Evolutionary conservation across 2,329 filamentous ascomycete genomes (phyloP).

Genomic region (Clarireedia sp.): DNA sequence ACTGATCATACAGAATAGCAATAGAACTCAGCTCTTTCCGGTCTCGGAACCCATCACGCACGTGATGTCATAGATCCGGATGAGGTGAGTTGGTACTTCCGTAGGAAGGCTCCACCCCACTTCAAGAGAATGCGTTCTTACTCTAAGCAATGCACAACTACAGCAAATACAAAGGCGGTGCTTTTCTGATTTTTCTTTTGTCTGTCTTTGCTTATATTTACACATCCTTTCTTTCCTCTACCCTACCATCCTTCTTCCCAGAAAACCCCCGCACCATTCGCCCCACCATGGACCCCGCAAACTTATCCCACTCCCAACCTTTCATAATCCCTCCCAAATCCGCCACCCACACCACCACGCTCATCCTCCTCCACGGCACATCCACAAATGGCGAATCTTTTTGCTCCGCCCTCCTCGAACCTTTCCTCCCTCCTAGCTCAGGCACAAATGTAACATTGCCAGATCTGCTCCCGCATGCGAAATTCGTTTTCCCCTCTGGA

Average conservation of each 20-base stretch:
- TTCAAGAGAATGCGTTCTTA: too few relatives aligned
- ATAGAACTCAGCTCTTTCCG: background rate
- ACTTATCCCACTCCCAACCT: constrained; percentile 3
- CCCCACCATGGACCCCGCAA: background rate
- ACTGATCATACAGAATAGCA: too few relatives aligned
- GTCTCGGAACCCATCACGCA: background rate
- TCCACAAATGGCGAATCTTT: constrained; percentile 32
- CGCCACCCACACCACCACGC: constrained; percentile 27
- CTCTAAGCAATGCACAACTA: too few relatives aligned
- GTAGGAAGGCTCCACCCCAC: too few relatives aligned
- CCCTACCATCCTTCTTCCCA: too few relatives aligned
- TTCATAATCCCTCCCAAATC: constrained; percentile 17
- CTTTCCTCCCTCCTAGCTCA: constrained; percentile 14
- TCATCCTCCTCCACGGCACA: constrained; percentile 37
- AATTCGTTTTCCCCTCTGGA: constrained; percentile 22
- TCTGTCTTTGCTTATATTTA: too few relatives aligned
- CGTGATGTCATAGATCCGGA: background rate
- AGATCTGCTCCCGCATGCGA: constrained; percentile 9
- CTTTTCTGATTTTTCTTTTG: too few relatives aligned
- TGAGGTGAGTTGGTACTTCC: too few relatives aligned
- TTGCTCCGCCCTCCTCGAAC: constrained; percentile 28
- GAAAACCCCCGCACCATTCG: background rate
- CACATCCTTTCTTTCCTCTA: too few relatives aligned
- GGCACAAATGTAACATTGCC: constrained; percentile 29
- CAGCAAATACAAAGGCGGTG: too few relatives aligned